Base-by-base conservation (phyloP, 2,329 filamentous ascomycete species). In the Raffaelea arxii region DNA sequence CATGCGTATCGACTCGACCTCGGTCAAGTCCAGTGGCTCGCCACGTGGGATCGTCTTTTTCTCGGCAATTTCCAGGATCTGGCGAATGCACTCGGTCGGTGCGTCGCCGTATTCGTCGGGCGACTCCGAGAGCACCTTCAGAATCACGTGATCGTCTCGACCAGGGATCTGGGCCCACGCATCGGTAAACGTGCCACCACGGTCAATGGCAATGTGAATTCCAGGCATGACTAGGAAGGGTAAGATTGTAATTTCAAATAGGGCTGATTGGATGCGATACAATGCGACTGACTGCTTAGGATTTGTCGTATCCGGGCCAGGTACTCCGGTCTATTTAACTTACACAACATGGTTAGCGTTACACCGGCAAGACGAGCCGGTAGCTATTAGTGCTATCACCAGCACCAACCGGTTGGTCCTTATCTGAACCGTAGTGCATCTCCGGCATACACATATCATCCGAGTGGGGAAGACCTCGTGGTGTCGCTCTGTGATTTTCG, bases 1-100 rank as follows among this genome's bases (percentile, higher is more conserved):
- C 90, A 96, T 96, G 41, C 90, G 83, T 61, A 96, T 95, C 46
- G 85, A 89, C 7, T 52, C 58, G 21, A 49, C 39, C n/a, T 4
- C 27, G 12, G 9, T 12, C 18, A 44, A 14, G 82, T 82, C 77
- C 9, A 84, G 62, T 2, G 76, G 69, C 56, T 78, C 63, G 19
- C 78, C 79, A 32, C 79, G 70, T 4, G 77, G 77, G 22, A 82
- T 79, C 21, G 78, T 70, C 45, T 68, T 65, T 46, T 73, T 74
- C 62, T 1, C 44, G 10, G 49, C 49, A 11, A 44, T 19, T 37
- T 54, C 51, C 27, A 58, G 43, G n/a, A 14, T 70, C 71, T 62
- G 82, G 78, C 47, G 65, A 50, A 84, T 84, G 36, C 80, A 80
- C 65, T 84, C 81, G 14, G 82, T 67, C 0, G 81, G 80, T 2